A percentile compares a stretch with the other conserved stretches of the same genome.
These are phyloP conservation scores for Pezicula carpinea DNA, from an alignment of 2,329 filamentous ascomycete genomes.

Conservation along the genomic window DNA sequence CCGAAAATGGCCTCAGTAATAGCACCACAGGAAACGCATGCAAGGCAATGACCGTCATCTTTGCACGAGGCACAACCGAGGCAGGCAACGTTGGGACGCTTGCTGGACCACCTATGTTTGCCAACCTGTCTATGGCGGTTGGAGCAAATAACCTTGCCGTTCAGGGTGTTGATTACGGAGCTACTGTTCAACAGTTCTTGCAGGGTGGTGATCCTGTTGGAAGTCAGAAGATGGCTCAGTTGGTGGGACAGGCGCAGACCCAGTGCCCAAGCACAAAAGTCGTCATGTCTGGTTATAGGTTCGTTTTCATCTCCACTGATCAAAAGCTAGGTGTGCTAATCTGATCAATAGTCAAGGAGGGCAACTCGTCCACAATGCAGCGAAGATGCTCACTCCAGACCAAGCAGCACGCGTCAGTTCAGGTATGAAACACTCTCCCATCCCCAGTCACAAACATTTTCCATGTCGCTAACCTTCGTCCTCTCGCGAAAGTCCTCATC, in stretches of 20 bases:
- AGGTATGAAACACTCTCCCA: not conserved
- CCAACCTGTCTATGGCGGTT: constrained; percentile 29
- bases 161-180: not conserved
- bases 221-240: not conserved
- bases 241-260: not conserved
- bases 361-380: constrained; percentile 1
- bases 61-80: constrained; percentile 42
- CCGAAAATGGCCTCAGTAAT: not conserved
- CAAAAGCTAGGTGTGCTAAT: not conserved
- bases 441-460: not conserved
- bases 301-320: not conserved
- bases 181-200: not conserved
- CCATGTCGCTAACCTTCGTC: not conserved
- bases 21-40: not conserved
- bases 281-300: constrained; percentile 1
- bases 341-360: not conserved
- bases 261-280: not conserved
- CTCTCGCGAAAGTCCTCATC: not conserved
- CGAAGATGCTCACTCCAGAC: not conserved
- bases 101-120: constrained; percentile 21
- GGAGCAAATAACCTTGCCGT: not conserved
- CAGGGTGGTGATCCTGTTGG: not conserved
- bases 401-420: not conserved
- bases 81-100: constrained; percentile 34
- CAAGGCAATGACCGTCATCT: constrained; percentile 33